Conservation (phyloP, 169 alveolate genomes). For the Besnoitia besnoiti region DNA sequence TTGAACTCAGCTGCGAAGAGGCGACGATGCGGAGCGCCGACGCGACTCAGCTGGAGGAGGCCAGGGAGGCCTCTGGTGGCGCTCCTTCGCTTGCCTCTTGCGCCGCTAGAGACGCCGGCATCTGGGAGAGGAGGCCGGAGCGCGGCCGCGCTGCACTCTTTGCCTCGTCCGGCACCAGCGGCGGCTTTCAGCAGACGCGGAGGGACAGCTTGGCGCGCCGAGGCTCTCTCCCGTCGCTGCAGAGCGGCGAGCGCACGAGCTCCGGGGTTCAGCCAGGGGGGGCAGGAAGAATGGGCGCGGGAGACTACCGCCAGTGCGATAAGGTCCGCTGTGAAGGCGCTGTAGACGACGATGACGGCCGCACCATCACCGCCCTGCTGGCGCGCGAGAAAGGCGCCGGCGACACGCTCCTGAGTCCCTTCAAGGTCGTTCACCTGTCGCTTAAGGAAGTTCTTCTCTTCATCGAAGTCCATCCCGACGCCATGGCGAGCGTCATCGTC, state of each 20-base stretch:
- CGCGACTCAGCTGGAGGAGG: no score
- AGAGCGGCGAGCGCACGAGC: background rate
- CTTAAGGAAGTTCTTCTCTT: slow-evolving; percentile 52
- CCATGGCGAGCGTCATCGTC: slow-evolving; percentile 38
- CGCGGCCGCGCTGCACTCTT: no score
- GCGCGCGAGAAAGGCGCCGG: background rate
- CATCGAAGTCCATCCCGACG: slow-evolving; percentile 59
- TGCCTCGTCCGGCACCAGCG: no score
- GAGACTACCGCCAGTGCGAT: no score
- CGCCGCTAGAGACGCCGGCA: background rate
- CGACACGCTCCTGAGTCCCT: background rate
- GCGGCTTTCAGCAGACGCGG: no score
- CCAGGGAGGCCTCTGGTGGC: no score
- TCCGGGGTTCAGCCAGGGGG: background rate
- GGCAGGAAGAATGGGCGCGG: background rate
- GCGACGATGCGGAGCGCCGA: background rate
- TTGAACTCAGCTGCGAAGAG: slow-evolving; percentile 38
- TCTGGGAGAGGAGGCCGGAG: no score
- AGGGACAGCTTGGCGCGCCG: no score
- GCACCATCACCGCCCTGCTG: background rate
- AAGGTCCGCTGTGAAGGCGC: no score
- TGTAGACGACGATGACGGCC: background rate
- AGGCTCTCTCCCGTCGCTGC: no score
- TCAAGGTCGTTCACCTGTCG: slow-evolving; percentile 48
- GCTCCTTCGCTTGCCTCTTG: background rate